Evolutionary conservation across 257 asterid genomes (phyloP).

Genomic region (Parsonsia alboflavescens): DNA sequence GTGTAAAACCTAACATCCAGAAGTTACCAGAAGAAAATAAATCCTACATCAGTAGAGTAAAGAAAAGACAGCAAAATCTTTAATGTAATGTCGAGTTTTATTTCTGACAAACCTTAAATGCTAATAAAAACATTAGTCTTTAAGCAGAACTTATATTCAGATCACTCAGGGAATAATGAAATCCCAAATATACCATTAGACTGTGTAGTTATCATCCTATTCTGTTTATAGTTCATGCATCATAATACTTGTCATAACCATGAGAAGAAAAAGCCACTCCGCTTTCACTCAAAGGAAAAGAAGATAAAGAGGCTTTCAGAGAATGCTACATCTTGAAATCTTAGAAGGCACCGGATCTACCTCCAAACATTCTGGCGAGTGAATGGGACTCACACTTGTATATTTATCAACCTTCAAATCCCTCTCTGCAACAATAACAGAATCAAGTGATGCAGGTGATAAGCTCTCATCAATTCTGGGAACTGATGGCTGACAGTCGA

Average conservation of each 20-base stretch:
- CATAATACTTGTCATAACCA: not conserved
- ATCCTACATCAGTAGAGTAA: not conserved
- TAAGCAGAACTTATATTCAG: not conserved
- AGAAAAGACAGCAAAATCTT: not conserved
- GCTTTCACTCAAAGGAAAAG: slow-evolving; percentile 2
- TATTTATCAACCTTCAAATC: slow-evolving; percentile 48
- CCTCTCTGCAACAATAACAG: slow-evolving; percentile 54
- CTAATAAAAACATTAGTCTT: not conserved
- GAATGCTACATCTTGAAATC: too few relatives aligned
- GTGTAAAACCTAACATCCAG: not conserved
- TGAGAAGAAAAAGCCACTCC: not conserved
- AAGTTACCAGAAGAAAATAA: not conserved
- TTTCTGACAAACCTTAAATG: not conserved
- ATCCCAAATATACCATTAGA: not conserved
- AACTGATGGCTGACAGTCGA: slow-evolving; percentile 55
- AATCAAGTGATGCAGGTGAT: slow-evolving; percentile 64
- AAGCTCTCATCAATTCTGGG: slow-evolving; percentile 55
- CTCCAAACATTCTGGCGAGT: slow-evolving; percentile 52
- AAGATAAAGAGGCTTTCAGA: too few relatives aligned
- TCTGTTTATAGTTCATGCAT: not conserved
- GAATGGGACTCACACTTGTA: slow-evolving; percentile 41
- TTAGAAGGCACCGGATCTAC: slow-evolving; percentile 39
- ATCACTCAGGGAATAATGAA: not conserved
- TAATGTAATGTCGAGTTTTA: not conserved
- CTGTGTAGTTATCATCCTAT: not conserved